Evolutionary conservation across 164 flowering plant genomes (phyloP), one percentile per base, ranked within the genome.

Genomic region (Echeveria elegans): DNA sequence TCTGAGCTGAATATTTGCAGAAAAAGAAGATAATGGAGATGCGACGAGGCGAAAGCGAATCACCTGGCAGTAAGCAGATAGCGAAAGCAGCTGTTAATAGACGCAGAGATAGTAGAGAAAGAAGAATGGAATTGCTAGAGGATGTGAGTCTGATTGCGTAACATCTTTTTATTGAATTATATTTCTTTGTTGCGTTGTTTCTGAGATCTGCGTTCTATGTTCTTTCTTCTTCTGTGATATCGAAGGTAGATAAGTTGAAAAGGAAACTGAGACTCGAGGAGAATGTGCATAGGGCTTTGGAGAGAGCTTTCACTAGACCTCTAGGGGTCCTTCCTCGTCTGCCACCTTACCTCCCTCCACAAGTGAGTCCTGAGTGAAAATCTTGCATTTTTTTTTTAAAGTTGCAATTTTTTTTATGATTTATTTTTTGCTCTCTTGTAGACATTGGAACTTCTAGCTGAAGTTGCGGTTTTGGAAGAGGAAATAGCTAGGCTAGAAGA

Each of bases 181-280:
- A 34, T 34, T 34, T 23, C 2, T 23, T 53, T 28, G 24, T 24
- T 11, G 4, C 24, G 8, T 23, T 28, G 5, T 56, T 12, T 14
- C 26, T 53, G 16, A 26, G 61, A 11, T 28, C 59, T 23, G 59
- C 36, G 8, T 47, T 34, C 0, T 47, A 26, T 58, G 37, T 34
- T 23, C 31, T 28, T 69, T 34, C 4, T 45, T 21, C 64, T 67
- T 56, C 7, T 36, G 19, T 65, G 26, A 70, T 61, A 32, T 68
- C 72, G 58, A 73, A 86, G 90, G 90, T 86, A 68, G 90, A 86
- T 69, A 84, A 81, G 77, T 79, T 86, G 47, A 86, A 82, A 79
- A 82, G 79, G 81, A 86, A 81, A 79, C 81, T 86, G n/a, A 81
- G 82, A 67, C 85, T 81, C 69, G 90, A 86, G 76, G 90, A 86